phyloP scores from a whole-genome alignment of 2,329 filamentous ascomycete species.

The Alternaria sp. region DNA sequence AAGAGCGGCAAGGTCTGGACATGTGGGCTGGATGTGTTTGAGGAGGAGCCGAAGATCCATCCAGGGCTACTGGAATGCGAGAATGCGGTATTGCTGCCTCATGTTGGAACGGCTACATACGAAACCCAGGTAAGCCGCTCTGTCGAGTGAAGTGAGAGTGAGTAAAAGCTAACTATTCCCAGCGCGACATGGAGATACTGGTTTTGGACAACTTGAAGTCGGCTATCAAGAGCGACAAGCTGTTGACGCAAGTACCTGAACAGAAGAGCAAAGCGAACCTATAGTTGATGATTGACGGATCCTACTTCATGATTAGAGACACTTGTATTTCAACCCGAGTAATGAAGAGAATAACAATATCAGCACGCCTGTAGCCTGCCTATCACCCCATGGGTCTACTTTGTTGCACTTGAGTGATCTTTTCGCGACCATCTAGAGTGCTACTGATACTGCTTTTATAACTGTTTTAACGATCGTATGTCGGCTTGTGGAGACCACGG shows the following conservation, averaged over 20 bases:
- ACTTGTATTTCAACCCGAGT: neutral
- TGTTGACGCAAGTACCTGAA: slow-evolving; percentile 69
- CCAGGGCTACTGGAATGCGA: slow-evolving; percentile 59
- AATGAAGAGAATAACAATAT: neutral
- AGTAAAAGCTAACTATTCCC: slow-evolving; percentile 16
- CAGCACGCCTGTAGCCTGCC: neutral
- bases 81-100: slow-evolving; percentile 65
- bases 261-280: slow-evolving; percentile 58
- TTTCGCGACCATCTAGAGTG: neutral
- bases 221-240: slow-evolving; percentile 64
- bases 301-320: neutral
- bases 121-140: slow-evolving; percentile 62
- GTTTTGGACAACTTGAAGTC: slow-evolving; percentile 66
- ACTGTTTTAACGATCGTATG: neutral
- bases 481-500: neutral
- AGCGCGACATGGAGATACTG: slow-evolving; percentile 67
- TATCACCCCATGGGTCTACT: neutral
- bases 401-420: neutral
- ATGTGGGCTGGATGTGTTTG: slow-evolving; percentile 66
- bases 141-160: neutral
- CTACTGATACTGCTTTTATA: neutral
- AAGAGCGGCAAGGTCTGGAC: slow-evolving; percentile 64
- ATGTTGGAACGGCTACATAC: slow-evolving; percentile 68
- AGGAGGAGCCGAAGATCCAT: slow-evolving; percentile 65
- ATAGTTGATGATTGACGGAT: slow-evolving; percentile 12